phyloP scores from a whole-genome alignment of 2,329 filamentous ascomycete species.

The Tolypocladium cylindrosporum region DNA sequence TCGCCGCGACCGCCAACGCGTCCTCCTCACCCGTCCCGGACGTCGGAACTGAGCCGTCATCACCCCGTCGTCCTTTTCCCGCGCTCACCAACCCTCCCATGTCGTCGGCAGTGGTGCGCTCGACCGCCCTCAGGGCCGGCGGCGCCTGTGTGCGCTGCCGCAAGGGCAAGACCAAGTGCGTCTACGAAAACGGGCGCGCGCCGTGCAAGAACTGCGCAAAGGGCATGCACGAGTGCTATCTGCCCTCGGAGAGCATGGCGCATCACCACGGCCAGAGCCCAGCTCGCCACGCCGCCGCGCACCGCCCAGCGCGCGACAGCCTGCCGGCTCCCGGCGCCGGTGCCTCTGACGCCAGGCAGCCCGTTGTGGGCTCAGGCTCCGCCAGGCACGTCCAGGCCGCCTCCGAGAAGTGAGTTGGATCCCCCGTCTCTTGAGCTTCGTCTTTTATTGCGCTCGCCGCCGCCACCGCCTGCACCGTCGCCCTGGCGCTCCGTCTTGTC shows the following conservation, averaged over 20 bases:
- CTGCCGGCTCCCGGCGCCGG: slow-evolving; percentile 42
- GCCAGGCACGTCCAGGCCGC: slow-evolving; percentile 37
- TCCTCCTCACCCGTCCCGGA: background rate
- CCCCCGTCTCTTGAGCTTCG: background rate
- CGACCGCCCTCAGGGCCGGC: slow-evolving; percentile 49
- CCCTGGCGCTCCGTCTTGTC: background rate
- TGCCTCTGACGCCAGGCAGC: slow-evolving; percentile 33
- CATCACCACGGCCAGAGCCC: slow-evolving; percentile 51
- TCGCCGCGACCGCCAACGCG: background rate
- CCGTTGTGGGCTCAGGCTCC: slow-evolving; percentile 29
- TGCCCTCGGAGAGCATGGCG: slow-evolving; percentile 49
- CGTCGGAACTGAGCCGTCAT: background rate
- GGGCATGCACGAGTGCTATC: slow-evolving; percentile 53
- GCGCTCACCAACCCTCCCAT: slow-evolving; percentile 16
- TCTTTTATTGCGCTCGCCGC: slow-evolving; percentile 1
- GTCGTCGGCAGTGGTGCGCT: slow-evolving; percentile 40
- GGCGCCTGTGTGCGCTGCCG: slow-evolving; percentile 53
- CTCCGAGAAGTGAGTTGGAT: slow-evolving; percentile 44
- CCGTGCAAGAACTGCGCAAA: slow-evolving; percentile 55
- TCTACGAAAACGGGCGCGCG: slow-evolving; percentile 52
- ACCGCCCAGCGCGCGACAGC: slow-evolving; percentile 42
- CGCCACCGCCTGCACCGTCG: background rate
- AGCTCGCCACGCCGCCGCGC: slow-evolving; percentile 35
- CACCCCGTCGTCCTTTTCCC: background rate
- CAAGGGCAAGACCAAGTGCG: slow-evolving; percentile 55